Conservation (phyloP, 1,139 yeast genomes). For the Geotrichum reessii region DNA sequence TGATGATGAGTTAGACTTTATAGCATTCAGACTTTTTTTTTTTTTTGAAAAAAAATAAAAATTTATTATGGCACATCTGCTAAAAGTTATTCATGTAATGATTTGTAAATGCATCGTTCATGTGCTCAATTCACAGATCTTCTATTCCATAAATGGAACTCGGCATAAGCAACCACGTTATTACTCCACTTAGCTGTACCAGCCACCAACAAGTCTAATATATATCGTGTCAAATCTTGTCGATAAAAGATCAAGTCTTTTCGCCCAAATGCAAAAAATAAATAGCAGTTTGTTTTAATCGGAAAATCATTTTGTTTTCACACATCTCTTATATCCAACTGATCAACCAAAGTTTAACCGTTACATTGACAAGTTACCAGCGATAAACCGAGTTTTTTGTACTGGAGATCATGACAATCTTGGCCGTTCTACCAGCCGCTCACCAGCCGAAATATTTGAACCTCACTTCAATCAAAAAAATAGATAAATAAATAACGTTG, state of each 20-base stretch:
- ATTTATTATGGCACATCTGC: not conserved
- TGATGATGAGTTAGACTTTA: not conserved
- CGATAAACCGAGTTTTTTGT: not conserved
- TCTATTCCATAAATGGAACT: not conserved
- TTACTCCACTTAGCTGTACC: not conserved
- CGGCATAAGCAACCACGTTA: not conserved
- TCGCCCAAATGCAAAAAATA: not conserved
- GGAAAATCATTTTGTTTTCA: too few species aligned
- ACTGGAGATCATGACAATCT: not conserved
- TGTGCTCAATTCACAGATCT: not conserved
- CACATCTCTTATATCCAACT: not conserved
- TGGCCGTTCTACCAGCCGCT: not conserved
- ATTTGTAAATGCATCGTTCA: not conserved
- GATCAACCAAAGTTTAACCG: not conserved
- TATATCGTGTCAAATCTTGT: not conserved
- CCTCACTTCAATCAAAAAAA: not conserved
- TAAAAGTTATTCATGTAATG: not conserved
- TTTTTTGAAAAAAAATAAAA: too few species aligned
- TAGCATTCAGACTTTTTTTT: not conserved
- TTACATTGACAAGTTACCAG: not conserved
- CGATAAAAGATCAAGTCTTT: not conserved
- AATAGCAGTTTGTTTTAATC: not conserved
- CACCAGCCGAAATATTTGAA: not conserved
- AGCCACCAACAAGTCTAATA: not conserved
- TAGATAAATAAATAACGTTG: not conserved